Base-by-base conservation (phyloP, 202 grass and related monocot genomes). In the Miscanthus sacchariflorus region DNA sequence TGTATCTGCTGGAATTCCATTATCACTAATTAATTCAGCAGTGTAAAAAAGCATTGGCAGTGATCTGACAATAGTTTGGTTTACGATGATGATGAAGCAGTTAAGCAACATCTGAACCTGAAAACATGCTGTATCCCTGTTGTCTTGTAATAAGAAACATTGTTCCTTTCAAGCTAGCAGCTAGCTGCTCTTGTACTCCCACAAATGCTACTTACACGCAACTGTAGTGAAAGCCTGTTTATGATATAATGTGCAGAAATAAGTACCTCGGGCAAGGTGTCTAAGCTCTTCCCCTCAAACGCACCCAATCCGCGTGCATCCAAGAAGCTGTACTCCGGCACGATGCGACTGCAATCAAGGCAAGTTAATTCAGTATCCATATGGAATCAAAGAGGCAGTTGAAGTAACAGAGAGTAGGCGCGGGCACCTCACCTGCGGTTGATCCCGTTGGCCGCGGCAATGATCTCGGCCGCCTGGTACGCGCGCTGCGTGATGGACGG, bases 291-390 rank as follows among this genome's bases (percentile, higher is more conserved):
- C 87, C 96, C 87, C 74, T 96, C 93, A 36, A 94, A 98, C 2
- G 93, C 94, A 9, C 93, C 96, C 73, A 98, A 86, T 69, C 96
- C 96, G 8, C 96, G 82, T 2, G 96, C 96, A 87, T 98, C 96
- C 74, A 98, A 91, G 84, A 98, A 98, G 82, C 93, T 98, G 82
- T 94, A 98, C 83, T 98, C 96, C 14, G 96, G 96, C 78, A 96
- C 96, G 59, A 98, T 96, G 12, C 74, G 91, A 63, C 93, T 98
- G 77, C 84, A 88, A 85, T 50, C 15, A 85, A 81, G 30, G 49
- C 38, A 78, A 46, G 21, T 1, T 58, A 5, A 81, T 12, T 72
- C n/a, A 48, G 7, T 50, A 27, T 73, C 75, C 49, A 1, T 52
- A 45, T 43, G 36, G 43, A 67, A 82, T 66, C 50, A 77, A 23